These are phyloP conservation scores for Fusarium nematophilum DNA, from an alignment of 2,329 filamentous ascomycete species.

Conservation along the genomic window DNA sequence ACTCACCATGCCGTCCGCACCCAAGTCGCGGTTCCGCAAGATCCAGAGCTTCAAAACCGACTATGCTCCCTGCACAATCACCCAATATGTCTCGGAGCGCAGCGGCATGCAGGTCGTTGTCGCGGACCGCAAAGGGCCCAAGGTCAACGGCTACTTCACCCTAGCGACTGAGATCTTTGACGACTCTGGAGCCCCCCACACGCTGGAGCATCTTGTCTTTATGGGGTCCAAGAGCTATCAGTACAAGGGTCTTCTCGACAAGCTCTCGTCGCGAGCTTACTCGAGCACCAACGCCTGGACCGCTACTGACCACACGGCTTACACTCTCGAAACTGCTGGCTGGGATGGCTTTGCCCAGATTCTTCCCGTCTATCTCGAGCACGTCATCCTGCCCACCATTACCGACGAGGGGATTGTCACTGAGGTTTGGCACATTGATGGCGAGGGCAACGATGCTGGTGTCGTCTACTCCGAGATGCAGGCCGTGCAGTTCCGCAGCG, in stretches of 20 bases:
- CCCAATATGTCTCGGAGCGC: slow-evolving; percentile 93
- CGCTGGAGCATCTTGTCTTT: slow-evolving; percentile 84
- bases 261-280: slow-evolving; percentile 92
- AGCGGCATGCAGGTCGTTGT: slow-evolving; percentile 96
- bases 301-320: slow-evolving; percentile 94
- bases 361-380: slow-evolving; percentile 93
- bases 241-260: slow-evolving; percentile 96
- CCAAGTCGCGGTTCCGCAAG: slow-evolving; percentile 77
- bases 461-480: slow-evolving; percentile 99
- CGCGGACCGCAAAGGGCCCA: slow-evolving; percentile 93
- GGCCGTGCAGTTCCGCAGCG: slow-evolving; percentile 85
- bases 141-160: slow-evolving; percentile 93
- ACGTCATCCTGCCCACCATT: slow-evolving; percentile 89
- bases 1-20: slow-evolving; percentile 63
- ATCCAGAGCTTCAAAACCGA: slow-evolving; percentile 89
- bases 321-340: slow-evolving; percentile 93
- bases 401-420: slow-evolving; percentile 95
- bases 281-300: slow-evolving; percentile 98
- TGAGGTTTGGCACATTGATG: slow-evolving; percentile 96
- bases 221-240: slow-evolving; percentile 94
- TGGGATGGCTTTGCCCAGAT: slow-evolving; percentile 98
- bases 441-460: slow-evolving; percentile 92
- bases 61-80: slow-evolving; percentile 88
- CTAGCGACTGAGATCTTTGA: slow-evolving; percentile 97
- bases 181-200: slow-evolving; percentile 92